Evolutionary conservation across 2,329 filamentous ascomycete genomes (phyloP).

Genomic region (Calonectria hawksworthii): DNA sequence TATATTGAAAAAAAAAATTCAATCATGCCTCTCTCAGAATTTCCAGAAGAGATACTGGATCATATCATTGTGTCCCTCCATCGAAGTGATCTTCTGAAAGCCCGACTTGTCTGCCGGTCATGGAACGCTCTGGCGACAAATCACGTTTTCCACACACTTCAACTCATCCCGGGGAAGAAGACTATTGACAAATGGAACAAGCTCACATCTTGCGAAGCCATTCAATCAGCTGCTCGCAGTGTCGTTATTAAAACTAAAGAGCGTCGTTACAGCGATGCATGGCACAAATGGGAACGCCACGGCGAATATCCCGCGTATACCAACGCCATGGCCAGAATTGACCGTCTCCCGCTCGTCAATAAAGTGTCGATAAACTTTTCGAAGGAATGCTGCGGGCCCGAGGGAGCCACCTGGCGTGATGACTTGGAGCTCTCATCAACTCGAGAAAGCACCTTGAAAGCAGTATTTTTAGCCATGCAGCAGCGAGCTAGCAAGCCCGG

Average conservation of each 20-base stretch:
- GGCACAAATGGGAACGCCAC: background rate
- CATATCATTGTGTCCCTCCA: background rate
- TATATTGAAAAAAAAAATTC: background rate
- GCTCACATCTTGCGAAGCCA: background rate
- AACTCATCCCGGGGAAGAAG: background rate
- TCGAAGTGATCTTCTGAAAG: background rate
- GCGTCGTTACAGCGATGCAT: too few species aligned
- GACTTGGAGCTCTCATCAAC: background rate
- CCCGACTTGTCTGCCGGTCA: background rate
- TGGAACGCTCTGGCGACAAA: background rate
- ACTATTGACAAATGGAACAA: background rate
- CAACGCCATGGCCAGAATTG: background rate
- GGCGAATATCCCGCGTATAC: background rate
- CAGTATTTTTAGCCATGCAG: background rate
- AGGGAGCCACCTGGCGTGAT: rapidly evolving
- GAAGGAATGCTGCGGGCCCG: background rate
- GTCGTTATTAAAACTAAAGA: too few species aligned
- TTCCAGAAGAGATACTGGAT: background rate
- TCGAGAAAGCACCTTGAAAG: background rate
- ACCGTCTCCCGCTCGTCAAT: background rate
- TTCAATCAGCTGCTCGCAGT: background rate
- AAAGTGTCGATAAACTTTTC: background rate
- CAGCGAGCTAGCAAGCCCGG: background rate
- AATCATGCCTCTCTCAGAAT: background rate
- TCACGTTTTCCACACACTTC: background rate